Evolutionary conservation across 768 basidiomycete species (phyloP).

Genomic region (Termitomyces sp.): DNA sequence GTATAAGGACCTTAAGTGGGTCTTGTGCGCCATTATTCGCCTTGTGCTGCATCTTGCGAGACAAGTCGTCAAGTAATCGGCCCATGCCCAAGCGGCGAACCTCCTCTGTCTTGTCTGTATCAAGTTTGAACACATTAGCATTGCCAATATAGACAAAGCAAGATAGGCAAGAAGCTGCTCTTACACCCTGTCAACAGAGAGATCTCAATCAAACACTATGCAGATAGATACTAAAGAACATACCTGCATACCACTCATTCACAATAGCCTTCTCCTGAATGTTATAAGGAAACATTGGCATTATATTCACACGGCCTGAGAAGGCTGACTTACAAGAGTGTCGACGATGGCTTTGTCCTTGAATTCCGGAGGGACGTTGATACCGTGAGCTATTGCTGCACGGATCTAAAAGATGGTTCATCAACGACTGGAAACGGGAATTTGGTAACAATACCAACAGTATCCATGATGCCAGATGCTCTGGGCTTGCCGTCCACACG

Average conservation of each 20-base stretch:
- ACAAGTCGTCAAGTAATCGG: conserved; percentile 61
- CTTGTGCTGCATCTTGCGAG: conserved; percentile 61
- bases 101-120: conserved; percentile 67
- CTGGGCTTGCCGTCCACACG: conserved; percentile 74
- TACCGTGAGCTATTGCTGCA: conserved; percentile 67
- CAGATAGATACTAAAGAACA: conserved; percentile 7
- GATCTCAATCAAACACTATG: conserved; percentile 10
- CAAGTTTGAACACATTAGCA: background rate
- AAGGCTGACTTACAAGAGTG: conserved; percentile 44
- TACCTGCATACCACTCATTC: conserved; percentile 76
- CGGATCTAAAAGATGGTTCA: conserved; percentile 41
- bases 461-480: conserved; percentile 74
- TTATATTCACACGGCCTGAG: background rate
- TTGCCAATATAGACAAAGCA: background rate
- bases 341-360: conserved; percentile 58
- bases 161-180: conserved; percentile 5
- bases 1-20: conserved; percentile 61
- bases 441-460: conserved; percentile 34
- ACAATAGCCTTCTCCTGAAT: conserved; percentile 68
- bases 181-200: conserved; percentile 37
- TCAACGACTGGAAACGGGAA: background rate
- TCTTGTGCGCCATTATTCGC: conserved; percentile 40
- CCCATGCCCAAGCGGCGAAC: conserved; percentile 78
- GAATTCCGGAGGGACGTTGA: conserved; percentile 71
- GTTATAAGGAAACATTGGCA: background rate